Evolutionary conservation across 2,329 filamentous ascomycete genomes (phyloP).

Genomic region (Chalaropsis ovoidea): DNA sequence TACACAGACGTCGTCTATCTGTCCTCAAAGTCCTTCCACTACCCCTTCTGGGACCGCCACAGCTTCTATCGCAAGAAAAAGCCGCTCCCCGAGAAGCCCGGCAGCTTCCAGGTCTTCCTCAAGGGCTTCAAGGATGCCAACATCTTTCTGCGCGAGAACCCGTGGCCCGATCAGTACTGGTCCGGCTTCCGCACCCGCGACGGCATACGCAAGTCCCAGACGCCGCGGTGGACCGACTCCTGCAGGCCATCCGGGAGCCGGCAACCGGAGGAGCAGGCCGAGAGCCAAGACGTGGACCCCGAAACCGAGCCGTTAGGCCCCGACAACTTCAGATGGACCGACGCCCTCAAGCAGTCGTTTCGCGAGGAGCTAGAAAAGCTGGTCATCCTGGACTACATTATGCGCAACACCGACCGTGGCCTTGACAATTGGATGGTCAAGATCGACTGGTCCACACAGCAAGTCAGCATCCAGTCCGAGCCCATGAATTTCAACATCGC

Average conservation of each 20-base stretch:
- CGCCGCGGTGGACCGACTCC: conserved; percentile 62
- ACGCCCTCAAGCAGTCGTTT: conserved; percentile 78
- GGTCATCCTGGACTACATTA: conserved; percentile 96
- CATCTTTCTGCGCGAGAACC: conserved; percentile 84
- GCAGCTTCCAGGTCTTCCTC: conserved; percentile 94
- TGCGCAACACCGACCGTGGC: conserved; percentile 95
- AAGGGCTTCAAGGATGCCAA: conserved; percentile 97
- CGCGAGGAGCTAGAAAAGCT: conserved; percentile 92
- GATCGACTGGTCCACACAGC: conserved; percentile 73
- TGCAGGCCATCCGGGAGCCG: conserved; percentile 56
- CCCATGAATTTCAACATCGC: conserved; percentile 59
- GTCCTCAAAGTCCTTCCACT: conserved; percentile 94
- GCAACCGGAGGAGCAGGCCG: conserved; percentile 36
- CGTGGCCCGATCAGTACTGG: conserved; percentile 86
- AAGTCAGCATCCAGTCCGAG: conserved; percentile 78
- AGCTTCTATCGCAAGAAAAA: conserved; percentile 82
- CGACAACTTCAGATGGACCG: conserved; percentile 72
- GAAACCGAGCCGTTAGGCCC: conserved; percentile 36
- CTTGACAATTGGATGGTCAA: conserved; percentile 99
- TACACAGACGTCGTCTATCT: conserved; percentile 93
- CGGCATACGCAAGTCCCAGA: conserved; percentile 52
- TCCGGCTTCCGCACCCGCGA: conserved; percentile 59
- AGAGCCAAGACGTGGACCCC: conserved; percentile 35
- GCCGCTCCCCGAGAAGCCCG: conserved; percentile 75
- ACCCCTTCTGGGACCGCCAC: conserved; percentile 92